Evolutionary conservation across 176 grass and related monocot species (phyloP), one percentile per base, ranked within the genome.

Genomic region (Eragrostis curvula): DNA sequence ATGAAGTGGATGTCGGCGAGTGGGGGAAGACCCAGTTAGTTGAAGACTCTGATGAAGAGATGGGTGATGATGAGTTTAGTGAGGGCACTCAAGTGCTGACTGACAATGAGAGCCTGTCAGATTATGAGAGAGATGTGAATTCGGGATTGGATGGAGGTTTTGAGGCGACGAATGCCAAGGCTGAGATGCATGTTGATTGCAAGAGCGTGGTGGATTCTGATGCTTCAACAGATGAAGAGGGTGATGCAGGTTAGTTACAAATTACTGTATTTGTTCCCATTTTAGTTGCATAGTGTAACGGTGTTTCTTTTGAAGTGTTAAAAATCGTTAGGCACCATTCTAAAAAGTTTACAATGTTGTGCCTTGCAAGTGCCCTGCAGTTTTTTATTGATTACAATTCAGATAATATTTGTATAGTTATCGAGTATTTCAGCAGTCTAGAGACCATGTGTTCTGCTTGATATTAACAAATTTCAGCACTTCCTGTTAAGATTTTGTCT

Each of bases 171-270:
- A 71, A 71, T 48, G 46, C 8, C 53, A 59, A 15, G 28, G 25
- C n/a, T 47, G 52, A 28, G 36, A 18, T 68, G 44, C 32, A 65
- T 42, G 47, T 10, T 70, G 46, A 66, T 63, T 21, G 13, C 5
- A 44, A 73, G 4, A 66, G 51, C 66, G 29, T 80, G 63, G 81
- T 65, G 4, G 85, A 87, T 80, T 91, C 75, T 18, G 85, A 91
- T 71, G 89, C 89, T 75, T 91, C 81, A 20, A 87, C 89, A 62
- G 89, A 91, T 52, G 89, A 91, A 65, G 81, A 85, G 76, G 81
- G 42, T 13, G n/a, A 1, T 57, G 39, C 63, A 91, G 76, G 89
- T 91, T 74, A 74, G 86, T 88, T 75, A 44, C 20, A 29, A 60
- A 13, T 24, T 79, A 27, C 50, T 52, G 29, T 70, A 11, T 64